These are phyloP conservation scores for Neurospora sp. DNA, from an alignment of 495 filamentous ascomycete species.

Conservation along the genomic window DNA sequence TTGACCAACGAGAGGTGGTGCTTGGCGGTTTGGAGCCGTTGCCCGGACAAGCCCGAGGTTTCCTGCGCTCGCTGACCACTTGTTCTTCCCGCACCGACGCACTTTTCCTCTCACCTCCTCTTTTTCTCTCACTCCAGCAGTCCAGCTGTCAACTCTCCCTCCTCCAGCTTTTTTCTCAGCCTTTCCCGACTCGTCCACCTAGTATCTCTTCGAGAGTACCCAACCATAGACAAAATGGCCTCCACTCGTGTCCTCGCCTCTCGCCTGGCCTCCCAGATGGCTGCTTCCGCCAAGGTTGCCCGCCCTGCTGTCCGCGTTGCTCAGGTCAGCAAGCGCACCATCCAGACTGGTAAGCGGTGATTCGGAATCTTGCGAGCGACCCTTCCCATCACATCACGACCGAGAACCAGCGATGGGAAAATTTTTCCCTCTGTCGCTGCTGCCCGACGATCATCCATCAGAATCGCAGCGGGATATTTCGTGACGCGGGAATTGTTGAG, in stretches of 20 bases:
- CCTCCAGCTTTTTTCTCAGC: conserved; percentile 28
- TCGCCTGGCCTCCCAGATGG: conserved; percentile 59
- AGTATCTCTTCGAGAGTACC: not conserved
- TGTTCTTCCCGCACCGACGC: conserved; percentile 17
- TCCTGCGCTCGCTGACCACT: conserved; percentile 23
- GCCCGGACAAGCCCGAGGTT: conserved; percentile 29
- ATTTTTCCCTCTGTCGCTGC: not conserved
- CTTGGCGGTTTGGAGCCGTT: conserved; percentile 17
- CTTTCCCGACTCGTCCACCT: conserved; percentile 11
- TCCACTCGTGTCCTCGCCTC: conserved; percentile 60
- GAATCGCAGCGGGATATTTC: not conserved
- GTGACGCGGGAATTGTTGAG: conserved; percentile 1
- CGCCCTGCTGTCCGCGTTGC: conserved; percentile 55
- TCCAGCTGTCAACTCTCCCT: conserved; percentile 29
- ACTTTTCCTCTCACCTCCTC: conserved; percentile 25
- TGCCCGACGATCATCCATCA: not conserved
- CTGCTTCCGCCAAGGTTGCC: conserved; percentile 50
- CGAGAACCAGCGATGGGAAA: not conserved
- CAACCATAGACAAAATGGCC: conserved; percentile 52
- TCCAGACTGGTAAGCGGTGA: conserved; percentile 39
- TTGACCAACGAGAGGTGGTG: conserved; percentile 23
- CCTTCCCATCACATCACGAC: not conserved
- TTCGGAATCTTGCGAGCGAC: not conserved
- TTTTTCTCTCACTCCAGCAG: conserved; percentile 31
- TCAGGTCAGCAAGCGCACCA: conserved; percentile 58